These are phyloP conservation scores for Penicillium sp. DNA, from an alignment of 2,329 filamentous ascomycete genomes.

Conservation along the genomic window DNA sequence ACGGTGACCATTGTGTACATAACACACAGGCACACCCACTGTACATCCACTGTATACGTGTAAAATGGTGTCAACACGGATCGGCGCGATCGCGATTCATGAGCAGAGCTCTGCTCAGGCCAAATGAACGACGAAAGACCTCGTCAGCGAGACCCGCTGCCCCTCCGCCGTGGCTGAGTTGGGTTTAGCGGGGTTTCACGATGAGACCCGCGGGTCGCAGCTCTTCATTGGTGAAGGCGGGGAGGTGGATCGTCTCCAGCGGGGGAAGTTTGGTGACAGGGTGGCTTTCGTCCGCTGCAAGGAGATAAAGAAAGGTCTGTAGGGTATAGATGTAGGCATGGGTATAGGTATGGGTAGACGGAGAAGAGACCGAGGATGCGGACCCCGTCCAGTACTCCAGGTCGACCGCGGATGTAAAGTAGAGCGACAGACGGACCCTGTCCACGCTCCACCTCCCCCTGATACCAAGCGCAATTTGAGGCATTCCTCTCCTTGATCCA, in stretches of 20 bases:
- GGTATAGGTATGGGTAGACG: not conserved
- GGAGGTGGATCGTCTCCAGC: not conserved
- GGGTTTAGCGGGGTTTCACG: conserved; percentile 22
- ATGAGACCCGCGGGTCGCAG: conserved; percentile 15
- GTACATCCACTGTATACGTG: not conserved
- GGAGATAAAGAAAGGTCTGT: not conserved
- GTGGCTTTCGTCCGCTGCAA: not conserved
- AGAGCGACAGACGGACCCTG: not conserved
- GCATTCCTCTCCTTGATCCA: conserved; percentile 1
- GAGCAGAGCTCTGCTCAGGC: not conserved
- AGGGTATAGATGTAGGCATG: too few species aligned
- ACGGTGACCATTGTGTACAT: too few species aligned
- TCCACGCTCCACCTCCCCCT: not conserved
- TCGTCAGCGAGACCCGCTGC: conserved; percentile 22
- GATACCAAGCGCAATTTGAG: not conserved
- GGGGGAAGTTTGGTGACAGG: not conserved
- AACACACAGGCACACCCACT: not conserved
- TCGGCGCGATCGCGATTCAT: not conserved
- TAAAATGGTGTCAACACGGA: not conserved
- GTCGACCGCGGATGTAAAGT: too few species aligned
- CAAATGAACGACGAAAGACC: not conserved
- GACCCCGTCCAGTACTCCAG: too few species aligned
- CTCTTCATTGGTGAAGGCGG: conserved; percentile 1
- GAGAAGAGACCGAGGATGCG: too few species aligned
- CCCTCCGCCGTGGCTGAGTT: conserved; percentile 6